Conservation (phyloP, 1,139 yeast species). For the Kodamaea suecica region DNA sequence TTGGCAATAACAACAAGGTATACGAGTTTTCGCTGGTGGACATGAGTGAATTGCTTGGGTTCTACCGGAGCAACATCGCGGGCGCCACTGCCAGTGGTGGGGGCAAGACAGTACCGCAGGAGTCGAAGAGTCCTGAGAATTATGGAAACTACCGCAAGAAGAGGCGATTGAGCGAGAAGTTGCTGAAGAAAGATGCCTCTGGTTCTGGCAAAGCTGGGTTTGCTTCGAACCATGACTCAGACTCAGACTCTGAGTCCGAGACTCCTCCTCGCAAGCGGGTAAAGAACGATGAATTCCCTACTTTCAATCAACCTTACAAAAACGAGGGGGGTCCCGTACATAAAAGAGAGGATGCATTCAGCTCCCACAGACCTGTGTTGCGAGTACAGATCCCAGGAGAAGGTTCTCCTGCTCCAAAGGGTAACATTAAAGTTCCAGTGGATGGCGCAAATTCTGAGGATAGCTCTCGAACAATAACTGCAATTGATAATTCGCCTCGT, state of each 20-base stretch:
- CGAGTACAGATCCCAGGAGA: conserved; percentile 52
- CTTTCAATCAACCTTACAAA: conserved; percentile 23
- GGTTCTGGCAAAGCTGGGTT: background rate
- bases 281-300: conserved; percentile 16
- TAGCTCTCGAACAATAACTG: conserved; percentile 39
- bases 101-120: conserved; percentile 40
- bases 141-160: conserved; percentile 48
- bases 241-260: conserved; percentile 10
- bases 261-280: conserved; percentile 19
- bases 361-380: conserved; percentile 41
- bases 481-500: conserved; percentile 25
- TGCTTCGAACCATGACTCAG: conserved; percentile 6
- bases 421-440: too few relatives aligned
- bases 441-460: conserved; percentile 14
- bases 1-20: conserved; percentile 78
- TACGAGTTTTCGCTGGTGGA: conserved; percentile 81
- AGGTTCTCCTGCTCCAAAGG: too few relatives aligned
- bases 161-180: conserved; percentile 12
- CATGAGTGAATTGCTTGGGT: conserved; percentile 55
- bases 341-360: conserved; percentile 15
- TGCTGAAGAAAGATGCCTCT: conserved; percentile 16
- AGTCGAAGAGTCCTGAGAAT: conserved; percentile 58
- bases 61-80: conserved; percentile 35
- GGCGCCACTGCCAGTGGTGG: conserved; percentile 10
- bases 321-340: conserved; percentile 11